Percentiles rank a stretch among this genome's conserved stretches.
Evolutionary conservation across 495 filamentous ascomycete species (phyloP).

Genomic region (Xylaria castorea): DNA sequence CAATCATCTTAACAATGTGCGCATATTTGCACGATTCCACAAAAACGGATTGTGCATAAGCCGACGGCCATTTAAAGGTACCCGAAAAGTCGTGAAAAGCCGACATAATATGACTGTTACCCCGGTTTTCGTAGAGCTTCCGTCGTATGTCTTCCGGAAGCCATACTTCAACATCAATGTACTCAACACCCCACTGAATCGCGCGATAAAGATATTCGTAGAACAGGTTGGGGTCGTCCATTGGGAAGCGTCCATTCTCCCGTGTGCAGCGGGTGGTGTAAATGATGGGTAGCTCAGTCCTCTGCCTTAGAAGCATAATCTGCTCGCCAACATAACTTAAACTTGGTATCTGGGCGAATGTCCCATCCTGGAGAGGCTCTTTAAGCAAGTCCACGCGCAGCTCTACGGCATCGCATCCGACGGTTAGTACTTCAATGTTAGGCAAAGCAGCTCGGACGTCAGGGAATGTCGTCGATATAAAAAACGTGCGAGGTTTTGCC

Average conservation of each 20-base stretch:
- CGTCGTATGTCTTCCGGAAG: constrained; percentile 76
- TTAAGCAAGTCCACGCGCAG: constrained; percentile 81
- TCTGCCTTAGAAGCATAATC: constrained; percentile 79
- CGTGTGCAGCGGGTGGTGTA: constrained; percentile 81
- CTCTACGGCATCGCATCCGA: constrained; percentile 84
- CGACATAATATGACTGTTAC: constrained; percentile 81
- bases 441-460: constrained; percentile 83
- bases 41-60: constrained; percentile 71
- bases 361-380: constrained; percentile 67
- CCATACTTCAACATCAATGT: constrained; percentile 87
- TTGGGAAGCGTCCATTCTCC: constrained; percentile 83
- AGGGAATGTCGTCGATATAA: constrained; percentile 86
- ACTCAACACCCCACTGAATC: constrained; percentile 86
- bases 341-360: constrained; percentile 68
- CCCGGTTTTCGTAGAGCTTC: constrained; percentile 69
- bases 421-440: constrained; percentile 83
- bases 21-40: constrained; percentile 72
- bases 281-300: constrained; percentile 85
- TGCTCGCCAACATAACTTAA: constrained; percentile 84
- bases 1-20: constrained; percentile 89
- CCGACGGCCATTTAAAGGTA: constrained; percentile 79
- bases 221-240: constrained; percentile 76
- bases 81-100: constrained; percentile 88
- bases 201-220: constrained; percentile 79
- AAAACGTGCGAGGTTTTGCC: constrained; percentile 76